These are phyloP conservation scores for Xylariales sp. DNA, from an alignment of 2,329 filamentous ascomycete genomes.

Conservation along the genomic window DNA sequence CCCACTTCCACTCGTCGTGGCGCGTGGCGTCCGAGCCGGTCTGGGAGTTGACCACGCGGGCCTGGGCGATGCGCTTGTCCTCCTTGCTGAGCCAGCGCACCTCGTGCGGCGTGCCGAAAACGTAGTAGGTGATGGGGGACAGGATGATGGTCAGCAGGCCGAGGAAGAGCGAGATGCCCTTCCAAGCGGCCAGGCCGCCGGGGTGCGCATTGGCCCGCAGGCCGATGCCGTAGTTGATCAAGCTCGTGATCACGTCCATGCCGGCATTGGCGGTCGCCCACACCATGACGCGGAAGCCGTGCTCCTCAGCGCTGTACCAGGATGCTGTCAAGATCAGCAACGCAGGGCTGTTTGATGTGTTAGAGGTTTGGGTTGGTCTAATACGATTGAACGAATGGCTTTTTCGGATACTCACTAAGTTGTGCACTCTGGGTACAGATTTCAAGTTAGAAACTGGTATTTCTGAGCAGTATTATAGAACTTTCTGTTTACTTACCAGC, in stretches of 20 bases:
- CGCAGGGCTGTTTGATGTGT: conserved; percentile 22
- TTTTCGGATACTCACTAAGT: neutral
- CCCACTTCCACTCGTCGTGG: conserved; percentile 21
- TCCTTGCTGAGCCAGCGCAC: conserved; percentile 23
- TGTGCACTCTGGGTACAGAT: conserved; percentile 2
- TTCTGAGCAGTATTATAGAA: neutral
- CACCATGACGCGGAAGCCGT: conserved; percentile 23
- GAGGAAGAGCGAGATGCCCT: conserved; percentile 24
- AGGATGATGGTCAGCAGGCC: conserved; percentile 20
- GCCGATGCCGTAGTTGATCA: conserved; percentile 23
- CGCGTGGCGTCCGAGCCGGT: conserved; percentile 21
- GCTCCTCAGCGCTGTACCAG: conserved; percentile 27
- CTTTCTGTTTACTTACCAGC: neutral
- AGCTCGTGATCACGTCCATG: conserved; percentile 25
- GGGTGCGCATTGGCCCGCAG: conserved; percentile 16
- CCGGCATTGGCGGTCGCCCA: conserved; percentile 27
- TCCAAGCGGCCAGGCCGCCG: conserved; percentile 19
- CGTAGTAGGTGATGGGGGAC: conserved; percentile 17
- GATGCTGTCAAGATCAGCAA: conserved; percentile 26
- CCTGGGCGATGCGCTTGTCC: conserved; percentile 23
- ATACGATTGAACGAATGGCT: neutral
- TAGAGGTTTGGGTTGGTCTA: conserved; percentile 9
- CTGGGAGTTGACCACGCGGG: conserved; percentile 21
- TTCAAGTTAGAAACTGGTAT: neutral
- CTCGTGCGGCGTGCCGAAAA: conserved; percentile 25